A percentile compares a stretch with the other conserved stretches of the same genome.
Conservation (phyloP, 2,329 filamentous ascomycete species). For the Verticillium longisporum region DNA sequence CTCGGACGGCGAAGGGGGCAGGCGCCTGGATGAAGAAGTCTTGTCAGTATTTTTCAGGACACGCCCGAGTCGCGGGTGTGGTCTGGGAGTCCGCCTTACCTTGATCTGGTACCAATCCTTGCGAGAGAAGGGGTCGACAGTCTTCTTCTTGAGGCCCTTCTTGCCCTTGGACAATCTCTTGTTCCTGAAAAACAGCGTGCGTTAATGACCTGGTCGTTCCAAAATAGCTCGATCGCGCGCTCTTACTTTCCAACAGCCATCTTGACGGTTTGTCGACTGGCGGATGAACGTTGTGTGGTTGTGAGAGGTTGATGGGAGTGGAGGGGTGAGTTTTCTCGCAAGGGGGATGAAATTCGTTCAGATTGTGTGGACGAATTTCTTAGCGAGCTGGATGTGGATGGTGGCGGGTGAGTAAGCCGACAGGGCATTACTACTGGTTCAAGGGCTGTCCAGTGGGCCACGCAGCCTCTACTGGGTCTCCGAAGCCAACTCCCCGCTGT, state of each 20-base stretch:
- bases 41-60: slow-evolving; percentile 12
- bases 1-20: slow-evolving; percentile 89
- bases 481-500: neutral
- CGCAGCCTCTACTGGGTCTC: neutral
- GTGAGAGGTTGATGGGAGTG: slow-evolving; percentile 22
- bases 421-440: neutral
- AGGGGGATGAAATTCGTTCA: slow-evolving; percentile 21
- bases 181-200: slow-evolving; percentile 57
- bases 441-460: neutral
- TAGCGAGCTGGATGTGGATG: slow-evolving; percentile 7
- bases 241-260: slow-evolving; percentile 57
- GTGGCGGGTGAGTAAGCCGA: neutral
- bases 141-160: slow-evolving; percentile 99
- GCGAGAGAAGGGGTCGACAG: slow-evolving; percentile 91
- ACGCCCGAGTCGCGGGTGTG: too few species aligned
- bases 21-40: slow-evolving; percentile 56
- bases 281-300: slow-evolving; percentile 35
- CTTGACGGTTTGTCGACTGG: slow-evolving; percentile 44
- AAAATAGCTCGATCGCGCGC: slow-evolving; percentile 2
- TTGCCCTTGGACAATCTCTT: slow-evolving; percentile 99
- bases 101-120: slow-evolving; percentile 99
- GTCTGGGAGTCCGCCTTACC: slow-evolving; percentile 38
- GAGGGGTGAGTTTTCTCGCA: slow-evolving; percentile 26
- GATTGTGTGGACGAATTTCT: slow-evolving; percentile 18
- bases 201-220: slow-evolving; percentile 12